Evolutionary conservation across 1,284 basidiomycete genomes (phyloP).

Genomic region (Papiliotrema nemorosa): DNA sequence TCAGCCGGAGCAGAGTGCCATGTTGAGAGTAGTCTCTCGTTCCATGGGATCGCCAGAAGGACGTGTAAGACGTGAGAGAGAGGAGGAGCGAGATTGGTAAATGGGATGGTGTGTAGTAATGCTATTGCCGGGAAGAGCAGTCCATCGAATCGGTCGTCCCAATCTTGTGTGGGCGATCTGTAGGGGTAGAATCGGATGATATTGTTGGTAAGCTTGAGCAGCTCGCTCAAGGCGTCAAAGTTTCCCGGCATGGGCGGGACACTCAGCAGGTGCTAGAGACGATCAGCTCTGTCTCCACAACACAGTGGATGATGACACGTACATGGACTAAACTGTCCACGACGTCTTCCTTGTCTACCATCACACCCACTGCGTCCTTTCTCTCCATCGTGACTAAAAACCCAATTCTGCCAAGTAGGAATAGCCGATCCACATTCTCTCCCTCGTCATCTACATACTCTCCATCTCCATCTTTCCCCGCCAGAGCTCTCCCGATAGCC

Average conservation of each 20-base stretch:
- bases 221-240: slow-evolving; percentile 36
- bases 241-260: slow-evolving; percentile 15
- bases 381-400: slow-evolving; percentile 41
- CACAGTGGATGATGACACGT: slow-evolving; percentile 6
- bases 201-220: slow-evolving; percentile 45
- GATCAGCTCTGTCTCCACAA: neutral
- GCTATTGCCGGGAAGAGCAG: slow-evolving; percentile 30
- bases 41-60: slow-evolving; percentile 38
- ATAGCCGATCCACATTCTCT: slow-evolving; percentile 28
- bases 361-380: slow-evolving; percentile 19
- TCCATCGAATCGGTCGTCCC: slow-evolving; percentile 31
- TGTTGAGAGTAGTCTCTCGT: slow-evolving; percentile 20
- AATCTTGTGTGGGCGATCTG: slow-evolving; percentile 9
- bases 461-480: slow-evolving; percentile 12
- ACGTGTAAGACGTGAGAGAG: slow-evolving; percentile 37
- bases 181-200: slow-evolving; percentile 38
- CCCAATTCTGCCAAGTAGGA: slow-evolving; percentile 40
- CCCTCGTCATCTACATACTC: slow-evolving; percentile 4
- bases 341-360: slow-evolving; percentile 37
- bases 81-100: slow-evolving; percentile 31
- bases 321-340: slow-evolving; percentile 36
- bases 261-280: slow-evolving; percentile 17
- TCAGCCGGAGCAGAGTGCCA: slow-evolving; percentile 32
- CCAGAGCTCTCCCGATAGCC: slow-evolving; percentile 30
- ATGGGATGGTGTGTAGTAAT: slow-evolving; percentile 28